Base-by-base conservation (phyloP, 169 alveolate species). In the Eimeria falciformis region DNA sequence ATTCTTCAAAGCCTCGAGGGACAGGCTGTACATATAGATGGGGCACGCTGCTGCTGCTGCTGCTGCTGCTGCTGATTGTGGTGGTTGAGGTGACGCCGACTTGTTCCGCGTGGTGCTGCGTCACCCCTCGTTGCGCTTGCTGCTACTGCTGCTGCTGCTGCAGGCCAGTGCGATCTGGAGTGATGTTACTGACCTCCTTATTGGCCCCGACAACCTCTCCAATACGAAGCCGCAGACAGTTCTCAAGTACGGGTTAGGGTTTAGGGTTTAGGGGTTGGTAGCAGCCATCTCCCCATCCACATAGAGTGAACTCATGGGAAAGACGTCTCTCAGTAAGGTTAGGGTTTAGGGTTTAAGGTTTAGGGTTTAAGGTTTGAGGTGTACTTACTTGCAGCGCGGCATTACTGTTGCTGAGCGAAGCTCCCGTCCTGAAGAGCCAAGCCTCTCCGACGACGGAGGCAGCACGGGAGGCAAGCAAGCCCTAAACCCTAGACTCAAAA, bases 141-240 rank as follows among this genome's bases (percentile, higher is more conserved):
- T 50, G 58, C 58, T 50, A 14, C 58, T 50, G 58, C 58, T 50
- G 58, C 58, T 50, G 58, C 58, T 50, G 58, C 58, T 50, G 58
- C 58, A 50, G 58, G 58, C 21, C 58, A 14, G 14, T 7, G 58
- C 58, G 7, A 14, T 50, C 21, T 50, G 58, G 58, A 14, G 58
- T 9, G 58, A 50, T 7, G 58, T 50, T 7, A 14, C 14, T 50
- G 58, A 50, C 21, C 21, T 14, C 14, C 7, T 50, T 14, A 14
- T 14, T 14, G 58, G 58, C 14, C 58, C 58, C 58, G 58, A 50
- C 58, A 50, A 50, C 58, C 7, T 50, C 21, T 50, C 58, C 21
- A 14, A 7, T 50, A 9, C 58, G 7, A 50, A 50, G 14, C 58
- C 58, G 21, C 21, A 7, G 21, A 50, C 58, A 9, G 58, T 14